phyloP scores from a whole-genome alignment of 257 asterid genomes.

The Nicotiana benthamiana region DNA sequence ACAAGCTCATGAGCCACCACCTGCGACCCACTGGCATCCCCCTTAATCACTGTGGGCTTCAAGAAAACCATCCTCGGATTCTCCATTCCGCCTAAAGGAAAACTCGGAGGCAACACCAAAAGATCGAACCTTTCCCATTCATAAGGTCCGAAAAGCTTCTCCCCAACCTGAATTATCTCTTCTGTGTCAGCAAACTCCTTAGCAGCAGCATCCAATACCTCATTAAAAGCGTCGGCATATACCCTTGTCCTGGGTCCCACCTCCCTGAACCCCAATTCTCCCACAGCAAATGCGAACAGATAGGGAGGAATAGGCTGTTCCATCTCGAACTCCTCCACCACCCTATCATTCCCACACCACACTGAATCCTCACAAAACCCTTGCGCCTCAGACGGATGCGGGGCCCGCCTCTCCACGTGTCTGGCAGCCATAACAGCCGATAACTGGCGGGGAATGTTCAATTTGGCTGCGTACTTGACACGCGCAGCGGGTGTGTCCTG shows the following conservation, averaged over 20 bases:
- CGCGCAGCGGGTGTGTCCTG: constrained; percentile 95
- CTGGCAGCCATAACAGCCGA: constrained; percentile 79
- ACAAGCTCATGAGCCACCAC: constrained; percentile 97
- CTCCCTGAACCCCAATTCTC: constrained; percentile 75
- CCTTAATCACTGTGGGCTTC: constrained; percentile 87
- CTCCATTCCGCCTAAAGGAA: constrained; percentile 94
- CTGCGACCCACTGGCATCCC: constrained; percentile 75
- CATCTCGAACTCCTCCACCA: constrained; percentile 79
- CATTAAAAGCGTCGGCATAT: constrained; percentile 47
- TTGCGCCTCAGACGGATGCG: constrained; percentile 35
- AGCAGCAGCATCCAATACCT: constrained; percentile 60
- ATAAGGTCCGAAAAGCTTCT: constrained; percentile 71
- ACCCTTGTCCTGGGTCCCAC: constrained; percentile 86
- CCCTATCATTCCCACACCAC: constrained; percentile 75
- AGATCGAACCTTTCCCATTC: constrained; percentile 96
- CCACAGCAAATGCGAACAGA: constrained; percentile 88
- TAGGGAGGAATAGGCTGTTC: constrained; percentile 86
- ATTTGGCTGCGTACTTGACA: constrained; percentile 44
- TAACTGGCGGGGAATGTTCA: constrained; percentile 54
- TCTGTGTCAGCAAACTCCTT: constrained; percentile 78
- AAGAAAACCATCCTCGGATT: constrained; percentile 88
- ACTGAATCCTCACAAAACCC: constrained; percentile 54
- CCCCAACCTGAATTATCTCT: constrained; percentile 85
- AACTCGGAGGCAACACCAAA: constrained; percentile 90
- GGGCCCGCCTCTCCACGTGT: constrained; percentile 50